Evolutionary conservation across 176 grass and related monocot genomes (phyloP), one percentile per base, ranked within the genome.

Genomic region (Areca catechu): DNA sequence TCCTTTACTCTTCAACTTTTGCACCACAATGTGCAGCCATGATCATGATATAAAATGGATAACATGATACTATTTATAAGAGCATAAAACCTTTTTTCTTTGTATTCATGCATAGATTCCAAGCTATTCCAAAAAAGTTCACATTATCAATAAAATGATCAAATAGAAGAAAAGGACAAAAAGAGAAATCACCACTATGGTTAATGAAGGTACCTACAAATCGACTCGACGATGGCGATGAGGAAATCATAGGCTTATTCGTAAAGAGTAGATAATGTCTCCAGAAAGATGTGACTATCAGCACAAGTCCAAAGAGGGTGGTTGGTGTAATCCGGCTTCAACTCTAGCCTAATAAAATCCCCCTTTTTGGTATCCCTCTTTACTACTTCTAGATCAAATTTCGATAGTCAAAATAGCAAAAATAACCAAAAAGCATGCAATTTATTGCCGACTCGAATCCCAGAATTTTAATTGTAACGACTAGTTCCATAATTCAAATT

Each of bases 201-300:
- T 16, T 17, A 17, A 17, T 16, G 22, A 56, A 4, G 27, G 24
- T 51, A 89, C 90, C 91, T 90, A 78, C 86, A 90, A 49, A 96
- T 86, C 43, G 91, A 86, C 75, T 96, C 91, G 1, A 86, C 83
- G 18, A 96, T 90, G 18, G 86, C 91, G 17, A 96, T 90, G 19
- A 96, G 80, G 52, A 90, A 96, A 84, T 90, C 91, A 24, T 96
- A 96, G 7, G 91, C 91, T 57, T 96, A 80, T 24, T 96, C 90
- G 84, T 96, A 96, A 25, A 96, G 86, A 17, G 86, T 80, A 3
- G 86, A 96, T 59, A 90, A 96, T 15, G 91, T 90, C 64, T 96
- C 86, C 15, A 90, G 79, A 66, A 90, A 87, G 69, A 96, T 96
- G 51, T 86, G 82, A 20, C 80, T 86, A 52, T 96, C 86, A 86